Percentiles rank a stretch among this genome's conserved stretches.
Evolutionary conservation across 2,329 filamentous ascomycete species (phyloP).

Genomic region (Colletotrichum lindemuthianum): DNA sequence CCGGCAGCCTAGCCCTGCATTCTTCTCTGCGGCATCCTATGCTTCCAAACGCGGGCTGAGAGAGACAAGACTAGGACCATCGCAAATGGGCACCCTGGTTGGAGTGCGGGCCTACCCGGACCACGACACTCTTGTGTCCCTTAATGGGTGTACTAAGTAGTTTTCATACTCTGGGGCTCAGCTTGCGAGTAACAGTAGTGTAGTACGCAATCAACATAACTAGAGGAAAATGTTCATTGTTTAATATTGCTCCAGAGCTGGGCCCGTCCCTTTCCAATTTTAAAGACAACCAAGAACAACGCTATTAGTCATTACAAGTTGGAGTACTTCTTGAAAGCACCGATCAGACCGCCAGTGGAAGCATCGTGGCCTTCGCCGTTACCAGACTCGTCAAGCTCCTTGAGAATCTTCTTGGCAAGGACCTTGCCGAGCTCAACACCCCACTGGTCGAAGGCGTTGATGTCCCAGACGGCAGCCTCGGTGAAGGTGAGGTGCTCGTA

Average conservation of each 20-base stretch:
- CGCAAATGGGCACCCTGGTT: too few relatives aligned
- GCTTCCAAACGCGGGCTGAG: too few relatives aligned
- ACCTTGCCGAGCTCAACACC: conserved; percentile 98
- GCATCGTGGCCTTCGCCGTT: conserved; percentile 81
- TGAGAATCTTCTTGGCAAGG: conserved; percentile 89
- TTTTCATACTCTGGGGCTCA: too few relatives aligned
- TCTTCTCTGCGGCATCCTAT: too few relatives aligned
- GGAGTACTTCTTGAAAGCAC: conserved; percentile 85
- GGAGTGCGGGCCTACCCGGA: too few relatives aligned
- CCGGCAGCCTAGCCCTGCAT: too few relatives aligned
- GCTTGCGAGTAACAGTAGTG: too few relatives aligned
- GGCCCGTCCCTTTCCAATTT: conserved; percentile 23
- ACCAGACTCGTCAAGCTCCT: conserved; percentile 84
- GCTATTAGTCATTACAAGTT: conserved; percentile 53
- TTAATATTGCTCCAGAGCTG: neutral
- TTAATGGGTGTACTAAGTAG: too few relatives aligned
- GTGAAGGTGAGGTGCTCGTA: conserved; percentile 99
- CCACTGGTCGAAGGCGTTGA: conserved; percentile 99
- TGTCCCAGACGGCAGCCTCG: conserved; percentile 98
- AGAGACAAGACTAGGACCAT: too few relatives aligned
- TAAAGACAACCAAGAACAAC: conserved; percentile 29
- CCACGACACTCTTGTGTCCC: too few relatives aligned
- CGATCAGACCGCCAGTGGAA: conserved; percentile 89
- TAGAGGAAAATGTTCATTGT: too few relatives aligned
- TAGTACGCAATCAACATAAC: too few relatives aligned